Base-by-base conservation (phyloP, 495 filamentous ascomycete species). In the Lindgomyces ingoldianus region DNA sequence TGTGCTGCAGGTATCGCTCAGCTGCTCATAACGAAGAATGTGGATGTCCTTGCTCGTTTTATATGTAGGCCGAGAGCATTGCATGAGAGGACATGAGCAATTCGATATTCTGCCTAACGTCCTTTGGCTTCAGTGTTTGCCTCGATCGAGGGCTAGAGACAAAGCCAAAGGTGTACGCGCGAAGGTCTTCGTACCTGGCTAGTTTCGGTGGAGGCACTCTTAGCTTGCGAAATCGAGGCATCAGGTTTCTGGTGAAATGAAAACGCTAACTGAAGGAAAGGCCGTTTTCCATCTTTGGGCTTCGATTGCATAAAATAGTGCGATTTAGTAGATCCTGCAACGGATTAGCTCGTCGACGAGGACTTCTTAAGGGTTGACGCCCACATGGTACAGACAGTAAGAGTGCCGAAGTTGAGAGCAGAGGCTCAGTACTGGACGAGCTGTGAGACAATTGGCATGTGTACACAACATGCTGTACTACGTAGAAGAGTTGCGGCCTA, bases 311-410 rank as follows among this genome's bases (percentile, higher is more conserved):
- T 26, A 59, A 41, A 30, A n/a, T 8, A n/a, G 4, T 48, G 33
- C n/a, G 46, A 57, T 18, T n/a, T 24, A 24, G 25, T 12, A 27
- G 44, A 59, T 39, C 27, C 41, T n/a, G 33, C n/a, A 12, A 4
- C n/a, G 24, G 41, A 6, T 1, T 9, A 19, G n/a, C 18, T 29
- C 18, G n/a, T 27, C 16, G 14, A 18, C 45, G 24, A 18, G 39
- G 10, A 24, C 25, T 52, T 53, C n/a, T 8, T 21, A 18, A 60
- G n/a, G 44, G 6, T 51, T 4, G 57, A 59, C 57, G 57, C 57
- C 57, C 47, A 52, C 57, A 30, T 60, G 29, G 6, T 39, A 60
- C 57, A 41, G 16, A 18, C 18, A 2, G 4, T 49, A 33, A 3
- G 10, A 21, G 21, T 6, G 6, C 11, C 29, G 36, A 12, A n/a